Conservation (phyloP, 1,139 yeast species). For the Protomyces pachydermus region DNA sequence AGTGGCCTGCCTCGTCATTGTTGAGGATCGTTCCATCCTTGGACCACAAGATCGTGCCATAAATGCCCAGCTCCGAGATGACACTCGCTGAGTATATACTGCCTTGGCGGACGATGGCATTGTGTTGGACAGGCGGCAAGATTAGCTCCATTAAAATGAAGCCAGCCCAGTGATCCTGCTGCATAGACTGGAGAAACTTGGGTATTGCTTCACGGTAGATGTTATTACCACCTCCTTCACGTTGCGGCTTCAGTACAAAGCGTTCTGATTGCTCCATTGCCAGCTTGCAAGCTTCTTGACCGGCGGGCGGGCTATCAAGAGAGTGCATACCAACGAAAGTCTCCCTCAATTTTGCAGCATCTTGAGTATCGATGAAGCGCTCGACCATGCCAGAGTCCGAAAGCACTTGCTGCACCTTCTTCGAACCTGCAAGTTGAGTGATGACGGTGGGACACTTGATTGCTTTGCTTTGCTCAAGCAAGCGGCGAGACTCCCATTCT, state of each 20-base stretch:
- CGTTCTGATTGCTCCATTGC: conserved; percentile 64
- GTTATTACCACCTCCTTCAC: conserved; percentile 96
- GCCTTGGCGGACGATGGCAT: conserved; percentile 66
- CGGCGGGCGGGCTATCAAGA: conserved; percentile 64
- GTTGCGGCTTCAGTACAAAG: conserved; percentile 88
- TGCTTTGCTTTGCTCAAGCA: conserved; percentile 68
- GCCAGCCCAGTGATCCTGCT: conserved; percentile 78
- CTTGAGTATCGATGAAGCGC: conserved; percentile 45
- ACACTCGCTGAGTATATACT: conserved; percentile 61
- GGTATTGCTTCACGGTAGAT: conserved; percentile 83
- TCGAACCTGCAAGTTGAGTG: conserved; percentile 88
- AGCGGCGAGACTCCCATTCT: conserved; percentile 73
- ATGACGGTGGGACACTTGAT: conserved; percentile 86
- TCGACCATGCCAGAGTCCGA: conserved; percentile 52
- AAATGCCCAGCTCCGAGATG: conserved; percentile 84
- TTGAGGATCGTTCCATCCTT: conserved; percentile 46
- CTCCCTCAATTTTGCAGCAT: conserved; percentile 42
- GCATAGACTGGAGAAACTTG: conserved; percentile 53
- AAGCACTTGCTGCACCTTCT: conserved; percentile 83
- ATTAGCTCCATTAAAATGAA: conserved; percentile 92
- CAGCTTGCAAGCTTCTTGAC: conserved; percentile 57
- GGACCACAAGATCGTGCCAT: conserved; percentile 76
- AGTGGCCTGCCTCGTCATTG: conserved; percentile 75
- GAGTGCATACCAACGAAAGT: conserved; percentile 88
- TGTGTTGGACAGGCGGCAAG: conserved; percentile 62